A percentile compares a stretch with the other conserved stretches of the same genome.
These are phyloP conservation scores for Pyrenophora tritici-repentis DNA, from an alignment of 2,329 filamentous ascomycete species.

Conservation along the genomic window DNA sequence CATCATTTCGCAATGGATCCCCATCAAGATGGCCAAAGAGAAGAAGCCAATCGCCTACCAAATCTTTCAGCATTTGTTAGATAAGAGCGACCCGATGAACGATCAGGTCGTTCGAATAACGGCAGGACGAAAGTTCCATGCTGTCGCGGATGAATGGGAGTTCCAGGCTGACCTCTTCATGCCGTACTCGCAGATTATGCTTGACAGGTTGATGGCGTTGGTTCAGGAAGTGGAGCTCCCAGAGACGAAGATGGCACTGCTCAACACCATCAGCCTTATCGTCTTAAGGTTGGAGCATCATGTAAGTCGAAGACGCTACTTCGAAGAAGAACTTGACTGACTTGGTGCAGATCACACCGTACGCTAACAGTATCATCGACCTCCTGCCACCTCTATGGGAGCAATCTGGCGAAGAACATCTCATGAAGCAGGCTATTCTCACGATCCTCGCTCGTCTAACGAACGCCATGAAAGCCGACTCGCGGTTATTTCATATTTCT, in stretches of 20 bases:
- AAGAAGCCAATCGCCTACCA: constrained; percentile 80
- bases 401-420: constrained; percentile 80
- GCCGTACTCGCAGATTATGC: constrained; percentile 74
- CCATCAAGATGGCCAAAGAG: constrained; percentile 71
- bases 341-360: constrained; percentile 58
- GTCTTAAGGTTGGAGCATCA: constrained; percentile 81
- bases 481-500: constrained; percentile 75
- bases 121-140: constrained; percentile 81
- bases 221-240: constrained; percentile 78
- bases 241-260: constrained; percentile 86
- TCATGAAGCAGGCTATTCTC: constrained; percentile 93
- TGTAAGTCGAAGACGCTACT: constrained; percentile 47
- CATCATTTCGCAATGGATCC: constrained; percentile 85
- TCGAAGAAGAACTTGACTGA: constrained; percentile 6
- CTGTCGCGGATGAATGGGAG: constrained; percentile 81
- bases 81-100: constrained; percentile 76
- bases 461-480: constrained; percentile 80
- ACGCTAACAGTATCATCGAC: constrained; percentile 79
- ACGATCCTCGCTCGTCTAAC: constrained; percentile 83
- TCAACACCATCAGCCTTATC: constrained; percentile 82
- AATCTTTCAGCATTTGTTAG: constrained; percentile 85
- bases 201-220: constrained; percentile 75
- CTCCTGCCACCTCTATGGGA: constrained; percentile 85
- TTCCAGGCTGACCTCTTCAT: constrained; percentile 76
- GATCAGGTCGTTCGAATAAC: constrained; percentile 92